phyloP scores from a whole-genome alignment of 768 basidiomycete genomes.

The Sporobolomyces pararoseus region DNA sequence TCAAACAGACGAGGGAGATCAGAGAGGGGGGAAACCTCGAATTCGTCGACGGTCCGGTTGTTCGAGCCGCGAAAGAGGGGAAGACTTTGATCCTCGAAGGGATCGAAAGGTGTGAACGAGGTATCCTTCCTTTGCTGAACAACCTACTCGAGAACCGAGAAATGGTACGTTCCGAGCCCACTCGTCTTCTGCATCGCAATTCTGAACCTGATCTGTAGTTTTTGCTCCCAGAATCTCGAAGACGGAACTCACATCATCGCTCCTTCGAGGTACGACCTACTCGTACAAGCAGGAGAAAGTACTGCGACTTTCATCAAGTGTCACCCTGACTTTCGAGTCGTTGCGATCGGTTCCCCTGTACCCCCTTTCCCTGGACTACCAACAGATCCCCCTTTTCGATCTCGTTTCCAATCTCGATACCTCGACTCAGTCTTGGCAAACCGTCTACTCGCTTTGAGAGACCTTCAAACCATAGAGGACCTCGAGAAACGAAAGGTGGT shows the following conservation, averaged over 20 bases:
- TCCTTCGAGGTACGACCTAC: constrained; percentile 26
- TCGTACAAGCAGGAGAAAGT: constrained; percentile 22
- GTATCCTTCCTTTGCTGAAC: constrained; percentile 37
- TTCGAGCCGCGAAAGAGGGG: constrained; percentile 30
- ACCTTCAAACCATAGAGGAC: background rate
- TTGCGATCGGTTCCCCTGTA: constrained; percentile 34
- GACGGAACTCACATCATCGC: constrained; percentile 39
- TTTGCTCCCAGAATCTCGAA: constrained; percentile 26
- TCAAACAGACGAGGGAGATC: constrained; percentile 37
- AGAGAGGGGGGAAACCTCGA: constrained; percentile 21
- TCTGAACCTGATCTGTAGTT: background rate
- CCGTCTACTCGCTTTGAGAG: constrained; percentile 10
- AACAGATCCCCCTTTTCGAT: constrained; percentile 38
- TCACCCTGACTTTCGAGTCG: constrained; percentile 28
- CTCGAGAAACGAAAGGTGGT: too few relatives aligned
- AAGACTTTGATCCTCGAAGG: constrained; percentile 33
- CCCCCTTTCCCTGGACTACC: constrained; percentile 38
- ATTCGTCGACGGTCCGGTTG: constrained; percentile 15
- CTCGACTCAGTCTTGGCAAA: constrained; percentile 27
- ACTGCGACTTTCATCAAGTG: constrained; percentile 19
- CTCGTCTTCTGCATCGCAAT: background rate
- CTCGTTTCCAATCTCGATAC: constrained; percentile 35
- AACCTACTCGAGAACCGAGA: constrained; percentile 39
- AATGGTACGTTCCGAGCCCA: too few relatives aligned
- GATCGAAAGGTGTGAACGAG: constrained; percentile 36